A percentile compares a stretch with the other conserved stretches of the same genome.
Conservation (phyloP, 108 stramenopile genomes). For the Epipyxis sp. region DNA sequence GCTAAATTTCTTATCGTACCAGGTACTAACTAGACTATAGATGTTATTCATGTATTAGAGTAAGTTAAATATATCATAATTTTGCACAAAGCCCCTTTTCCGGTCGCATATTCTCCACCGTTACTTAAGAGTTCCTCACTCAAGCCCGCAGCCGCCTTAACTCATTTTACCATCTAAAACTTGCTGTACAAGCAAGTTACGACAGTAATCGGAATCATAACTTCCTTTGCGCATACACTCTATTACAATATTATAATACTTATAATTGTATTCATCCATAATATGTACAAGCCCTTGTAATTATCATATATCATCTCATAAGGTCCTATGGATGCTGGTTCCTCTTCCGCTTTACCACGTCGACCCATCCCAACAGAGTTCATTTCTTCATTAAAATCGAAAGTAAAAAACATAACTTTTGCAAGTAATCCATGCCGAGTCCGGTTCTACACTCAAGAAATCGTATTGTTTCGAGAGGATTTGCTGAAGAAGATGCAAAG, state of each 20-base stretch:
- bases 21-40: slow-evolving; percentile 76
- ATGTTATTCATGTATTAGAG: slow-evolving; percentile 50
- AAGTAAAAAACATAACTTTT: slow-evolving; percentile 19
- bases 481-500: slow-evolving; percentile 71
- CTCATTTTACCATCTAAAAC: too few species aligned
- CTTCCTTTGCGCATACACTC: too few species aligned
- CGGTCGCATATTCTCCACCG: too few species aligned
- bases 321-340: slow-evolving; percentile 33
- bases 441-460: slow-evolving; percentile 73
- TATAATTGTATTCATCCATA: too few species aligned
- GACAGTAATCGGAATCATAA: too few species aligned
- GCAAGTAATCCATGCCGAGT: slow-evolving; percentile 49
- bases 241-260: too few species aligned
- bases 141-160: too few species aligned
- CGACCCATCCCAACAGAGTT: slow-evolving; percentile 70
- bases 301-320: slow-evolving; percentile 19
- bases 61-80: slow-evolving; percentile 38
- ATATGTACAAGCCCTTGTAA: too few species aligned
- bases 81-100: too few species aligned
- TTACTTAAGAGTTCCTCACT: too few species aligned
- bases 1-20: slow-evolving; percentile 82
- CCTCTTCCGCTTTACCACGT: slow-evolving; percentile 34
- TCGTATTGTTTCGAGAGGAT: slow-evolving; percentile 83
- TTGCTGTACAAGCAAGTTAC: too few species aligned
- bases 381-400: background rate